phyloP scores from a whole-genome alignment of 2,329 filamentous ascomycete genomes.

The Colletotrichum incanum region DNA sequence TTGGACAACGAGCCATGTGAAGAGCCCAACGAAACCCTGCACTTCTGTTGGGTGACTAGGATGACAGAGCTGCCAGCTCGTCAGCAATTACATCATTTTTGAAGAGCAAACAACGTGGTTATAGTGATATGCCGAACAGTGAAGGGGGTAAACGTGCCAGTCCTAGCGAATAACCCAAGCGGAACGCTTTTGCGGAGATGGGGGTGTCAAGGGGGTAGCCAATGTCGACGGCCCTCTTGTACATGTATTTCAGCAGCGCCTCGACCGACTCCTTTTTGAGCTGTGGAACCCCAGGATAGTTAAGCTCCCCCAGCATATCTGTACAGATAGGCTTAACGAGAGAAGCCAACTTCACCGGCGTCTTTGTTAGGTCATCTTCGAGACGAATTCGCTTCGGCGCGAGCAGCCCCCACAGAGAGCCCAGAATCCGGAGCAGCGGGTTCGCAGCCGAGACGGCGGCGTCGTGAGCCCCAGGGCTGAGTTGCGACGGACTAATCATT shows the following conservation, averaged over 20 bases:
- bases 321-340: constrained; percentile 32
- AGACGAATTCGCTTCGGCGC: constrained; percentile 18
- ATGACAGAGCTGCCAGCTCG: constrained; percentile 44
- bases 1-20: constrained; percentile 46
- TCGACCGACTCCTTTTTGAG: constrained; percentile 42
- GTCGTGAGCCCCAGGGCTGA: constrained; percentile 23
- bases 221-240: constrained; percentile 43
- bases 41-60: constrained; percentile 43
- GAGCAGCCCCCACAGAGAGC: constrained; percentile 26
- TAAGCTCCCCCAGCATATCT: constrained; percentile 33
- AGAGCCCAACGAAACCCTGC: constrained; percentile 45
- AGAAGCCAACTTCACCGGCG: constrained; percentile 30
- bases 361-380: constrained; percentile 33
- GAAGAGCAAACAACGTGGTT: not conserved
- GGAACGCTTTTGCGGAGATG: constrained; percentile 45
- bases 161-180: constrained; percentile 43
- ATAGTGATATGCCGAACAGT: not conserved
- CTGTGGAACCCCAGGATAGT: constrained; percentile 41
- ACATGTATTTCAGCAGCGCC: constrained; percentile 44
- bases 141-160: constrained; percentile 33
- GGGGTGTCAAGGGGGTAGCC: constrained; percentile 44
- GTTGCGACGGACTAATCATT: constrained; percentile 21
- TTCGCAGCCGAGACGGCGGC: constrained; percentile 11
- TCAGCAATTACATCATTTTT: constrained; percentile 23
- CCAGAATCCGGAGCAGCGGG: constrained; percentile 20